Evolutionary conservation across 129 eudicot species (phyloP), one percentile per base, ranked within the genome.

Genomic region (Chrysanthemum lavandulifolium): DNA sequence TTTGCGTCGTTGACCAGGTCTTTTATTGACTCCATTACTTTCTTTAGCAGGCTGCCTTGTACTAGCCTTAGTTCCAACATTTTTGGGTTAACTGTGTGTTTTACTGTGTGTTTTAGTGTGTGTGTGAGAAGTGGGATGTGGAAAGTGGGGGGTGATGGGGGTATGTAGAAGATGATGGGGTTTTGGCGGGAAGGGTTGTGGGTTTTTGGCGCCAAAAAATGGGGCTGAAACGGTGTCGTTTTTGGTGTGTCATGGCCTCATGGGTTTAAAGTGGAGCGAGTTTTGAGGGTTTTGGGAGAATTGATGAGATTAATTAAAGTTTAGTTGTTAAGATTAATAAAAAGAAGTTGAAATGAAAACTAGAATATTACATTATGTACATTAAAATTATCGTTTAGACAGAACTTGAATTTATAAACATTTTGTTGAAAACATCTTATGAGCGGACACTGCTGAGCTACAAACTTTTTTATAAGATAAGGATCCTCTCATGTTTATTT

Each of bases 1-100:
- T 92, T 92, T 1, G 97, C 97, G 73, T 92, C 97, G 70, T 66
- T 89, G 54, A 92, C 97, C 74, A 92, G 79, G 52, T 92, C 97
- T 70, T 92, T 92, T 3, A 92, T 78, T 53, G 97, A 61, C 18
- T 89, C 97, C 79, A 92, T 80, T 49, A 92, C 96, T 78, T 89
- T 92, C 84, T 92, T 92, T 79, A 92, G 52, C 57, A 92, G 70
- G 58, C 96, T 84, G 6, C 97, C 97, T 77, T 92, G 96, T 21
- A 92, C 96, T 21, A 92, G 56, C 82, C 97, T 69, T 1, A 92
- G 77, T 49, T 92, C 97, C 88, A 92, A 75, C 97, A 92, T 92
- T 69, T 77, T 85, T 13, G 2, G 13, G 40, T 52, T 36, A 14
- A 3, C 9, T 25, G 23, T n/a, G 51, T 43, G 54, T 53, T 61